Conservation (phyloP, 129 eudicot species). For the Helianthus tuberosus region DNA sequence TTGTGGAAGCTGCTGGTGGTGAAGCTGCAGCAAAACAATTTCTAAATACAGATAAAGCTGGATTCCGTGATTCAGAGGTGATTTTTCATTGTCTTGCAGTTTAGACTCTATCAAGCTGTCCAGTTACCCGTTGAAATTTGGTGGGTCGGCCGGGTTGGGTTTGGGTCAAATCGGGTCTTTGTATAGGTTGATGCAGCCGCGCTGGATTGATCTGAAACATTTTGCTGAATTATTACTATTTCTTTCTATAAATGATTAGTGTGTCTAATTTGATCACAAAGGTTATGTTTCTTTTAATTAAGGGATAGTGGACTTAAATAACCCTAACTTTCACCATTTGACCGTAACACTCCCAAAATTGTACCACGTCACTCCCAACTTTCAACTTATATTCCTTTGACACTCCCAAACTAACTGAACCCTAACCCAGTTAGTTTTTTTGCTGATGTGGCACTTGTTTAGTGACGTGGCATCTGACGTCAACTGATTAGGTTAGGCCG, state of each 20-base stretch:
- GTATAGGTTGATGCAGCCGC: not conserved
- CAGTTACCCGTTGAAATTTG: not conserved
- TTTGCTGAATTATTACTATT: not conserved
- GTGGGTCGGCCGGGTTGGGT: not conserved
- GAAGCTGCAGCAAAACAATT: slow-evolving; percentile 55
- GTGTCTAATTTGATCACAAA: slow-evolving; percentile 10
- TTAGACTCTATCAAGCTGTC: not conserved
- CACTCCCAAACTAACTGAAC: no score
- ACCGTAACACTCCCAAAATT: no score
- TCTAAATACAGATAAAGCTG: slow-evolving; percentile 66
- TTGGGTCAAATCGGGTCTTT: not conserved
- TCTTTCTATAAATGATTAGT: not conserved
- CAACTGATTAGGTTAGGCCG: no score
- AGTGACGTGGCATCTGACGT: no score
- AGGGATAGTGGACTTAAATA: no score
- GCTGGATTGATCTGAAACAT: not conserved
- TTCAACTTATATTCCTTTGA: no score
- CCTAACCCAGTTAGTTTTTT: no score
- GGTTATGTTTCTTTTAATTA: not conserved
- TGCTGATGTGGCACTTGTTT: no score
- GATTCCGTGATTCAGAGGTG: slow-evolving; percentile 86
- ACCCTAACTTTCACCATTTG: no score
- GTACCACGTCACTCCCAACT: no score
- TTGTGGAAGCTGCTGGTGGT: slow-evolving; percentile 92
- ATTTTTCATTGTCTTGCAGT: slow-evolving; percentile 1